Evolutionary conservation across 1,284 basidiomycete species (phyloP).

Genomic region (Phlebopus sp.): DNA sequence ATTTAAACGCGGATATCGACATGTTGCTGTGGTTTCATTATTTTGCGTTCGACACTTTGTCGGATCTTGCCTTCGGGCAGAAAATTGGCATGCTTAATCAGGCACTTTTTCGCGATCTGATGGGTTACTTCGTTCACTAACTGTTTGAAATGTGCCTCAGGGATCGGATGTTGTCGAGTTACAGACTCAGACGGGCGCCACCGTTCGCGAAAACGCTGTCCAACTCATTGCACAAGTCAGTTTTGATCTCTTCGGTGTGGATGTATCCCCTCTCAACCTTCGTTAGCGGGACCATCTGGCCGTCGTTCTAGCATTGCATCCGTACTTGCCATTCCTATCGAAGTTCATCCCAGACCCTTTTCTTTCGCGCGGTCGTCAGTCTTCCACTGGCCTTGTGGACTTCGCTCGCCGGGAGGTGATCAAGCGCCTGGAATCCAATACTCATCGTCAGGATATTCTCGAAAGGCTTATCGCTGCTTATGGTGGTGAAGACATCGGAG

Average conservation of each 20-base stretch:
- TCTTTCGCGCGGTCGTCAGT: constrained; percentile 18
- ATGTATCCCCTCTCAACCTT: constrained; percentile 1
- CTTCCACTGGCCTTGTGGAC: constrained; percentile 19
- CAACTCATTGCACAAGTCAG: constrained; percentile 27
- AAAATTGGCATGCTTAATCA: constrained; percentile 47
- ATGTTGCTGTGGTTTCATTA: constrained; percentile 41
- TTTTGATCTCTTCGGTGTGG: background rate
- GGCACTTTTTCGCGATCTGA: constrained; percentile 4
- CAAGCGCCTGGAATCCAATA: constrained; percentile 16
- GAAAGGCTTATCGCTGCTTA: constrained; percentile 25
- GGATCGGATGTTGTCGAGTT: constrained; percentile 24
- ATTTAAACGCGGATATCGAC: constrained; percentile 19
- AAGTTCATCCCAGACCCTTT: constrained; percentile 26
- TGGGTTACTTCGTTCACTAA: background rate
- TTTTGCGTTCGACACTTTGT: constrained; percentile 46
- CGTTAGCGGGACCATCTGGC: constrained; percentile 26
- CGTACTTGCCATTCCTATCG: constrained; percentile 12
- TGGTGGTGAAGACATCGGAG: constrained; percentile 11
- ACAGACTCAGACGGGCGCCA: constrained; percentile 14
- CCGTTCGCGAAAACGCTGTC: constrained; percentile 24
- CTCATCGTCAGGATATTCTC: constrained; percentile 28
- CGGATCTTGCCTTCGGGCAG: constrained; percentile 42
- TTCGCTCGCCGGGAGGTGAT: constrained; percentile 21
- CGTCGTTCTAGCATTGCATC: constrained; percentile 22
- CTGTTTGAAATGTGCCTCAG: background rate